Evolutionary conservation across 1,284 basidiomycete genomes (phyloP), one percentile per base, ranked within the genome.

Genomic region (Entoloma clypeatum): DNA sequence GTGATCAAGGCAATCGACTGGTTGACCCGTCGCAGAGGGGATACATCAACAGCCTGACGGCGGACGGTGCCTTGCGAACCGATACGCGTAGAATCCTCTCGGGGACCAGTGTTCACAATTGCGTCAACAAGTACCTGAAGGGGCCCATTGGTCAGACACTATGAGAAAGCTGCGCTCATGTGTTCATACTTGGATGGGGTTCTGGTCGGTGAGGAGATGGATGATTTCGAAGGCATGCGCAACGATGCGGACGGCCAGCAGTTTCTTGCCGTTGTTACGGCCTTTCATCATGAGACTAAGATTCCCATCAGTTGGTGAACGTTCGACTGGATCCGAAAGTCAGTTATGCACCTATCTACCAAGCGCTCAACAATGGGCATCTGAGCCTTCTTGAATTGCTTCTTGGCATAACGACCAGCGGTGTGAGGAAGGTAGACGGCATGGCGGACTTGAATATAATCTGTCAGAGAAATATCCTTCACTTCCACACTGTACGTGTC

Each of bases 211-310:
- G 70, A 99, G 90, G 64, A 99, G 92, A 81, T 99, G 89, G 72
- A 99, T 96, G 72, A 99, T 96, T 77, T 99, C 96, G 68, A 99
- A 99, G 43, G 96, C 92, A 73, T 99, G 96, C 51, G 93, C 91
- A 60, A 99, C 96, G 61, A 99, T 99, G 71, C 96, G 93, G 71
- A 99, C 92, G 59, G 96, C 88, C 74, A 99, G 77, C 68, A 98
- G 86, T 77, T 99, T 99, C 81, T 99, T 99, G 65, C 96, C 96
- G 77, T 96, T 99, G 88, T 99, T 99, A 71, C 96, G 93, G 56
- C 96, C 96, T 77, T 99, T 97, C 95, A 99, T 99, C 96, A 99
- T 97, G 67, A 96, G 73, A 64, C 90, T 92, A 9, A n/a, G 16
- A 8, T 7, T 6, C 0, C 29, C 4, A 11, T 16, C 24, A 41